Percentiles rank a stretch among this genome's conserved stretches.
Conservation (phyloP, 331 rosid species). For the Acacia concinna region DNA sequence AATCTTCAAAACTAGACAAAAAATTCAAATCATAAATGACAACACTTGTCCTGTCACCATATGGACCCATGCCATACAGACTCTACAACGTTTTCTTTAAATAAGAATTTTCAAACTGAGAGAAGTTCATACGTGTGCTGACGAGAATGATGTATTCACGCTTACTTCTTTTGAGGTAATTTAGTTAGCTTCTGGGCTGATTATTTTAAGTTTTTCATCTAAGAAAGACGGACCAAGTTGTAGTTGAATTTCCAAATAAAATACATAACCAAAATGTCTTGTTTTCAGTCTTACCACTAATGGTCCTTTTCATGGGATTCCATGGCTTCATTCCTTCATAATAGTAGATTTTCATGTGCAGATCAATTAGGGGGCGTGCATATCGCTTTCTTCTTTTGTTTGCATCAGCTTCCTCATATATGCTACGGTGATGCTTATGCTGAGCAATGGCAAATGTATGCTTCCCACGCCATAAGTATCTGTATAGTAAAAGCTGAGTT, state of each 20-base stretch:
- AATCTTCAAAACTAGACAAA: too few species aligned
- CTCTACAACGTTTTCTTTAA: background rate
- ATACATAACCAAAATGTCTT: constrained; percentile 6
- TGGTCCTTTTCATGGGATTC: constrained; percentile 63
- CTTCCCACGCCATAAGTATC: constrained; percentile 91
- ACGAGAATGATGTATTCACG: background rate
- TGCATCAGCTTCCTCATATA: constrained; percentile 96
- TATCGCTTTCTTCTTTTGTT: constrained; percentile 97
- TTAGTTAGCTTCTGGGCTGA: background rate
- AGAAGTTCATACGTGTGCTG: background rate
- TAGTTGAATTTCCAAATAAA: constrained; percentile 12
- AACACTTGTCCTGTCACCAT: background rate
- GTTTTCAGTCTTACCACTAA: constrained; percentile 70
- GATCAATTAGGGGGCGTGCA: constrained; percentile 96
- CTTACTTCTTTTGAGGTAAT: background rate
- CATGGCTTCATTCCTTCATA: constrained; percentile 92
- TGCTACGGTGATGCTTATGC: constrained; percentile 87
- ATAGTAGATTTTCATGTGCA: constrained; percentile 92
- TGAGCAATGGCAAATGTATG: constrained; percentile 94
- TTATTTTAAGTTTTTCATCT: background rate
- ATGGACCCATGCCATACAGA: background rate
- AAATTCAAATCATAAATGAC: too few species aligned
- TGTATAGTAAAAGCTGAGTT: constrained; percentile 38
- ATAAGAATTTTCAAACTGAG: background rate
- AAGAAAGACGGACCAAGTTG: constrained; percentile 5